Evolutionary conservation across 768 basidiomycete genomes (phyloP), one percentile per base, ranked within the genome.

Genomic region (Suillus spraguei): DNA sequence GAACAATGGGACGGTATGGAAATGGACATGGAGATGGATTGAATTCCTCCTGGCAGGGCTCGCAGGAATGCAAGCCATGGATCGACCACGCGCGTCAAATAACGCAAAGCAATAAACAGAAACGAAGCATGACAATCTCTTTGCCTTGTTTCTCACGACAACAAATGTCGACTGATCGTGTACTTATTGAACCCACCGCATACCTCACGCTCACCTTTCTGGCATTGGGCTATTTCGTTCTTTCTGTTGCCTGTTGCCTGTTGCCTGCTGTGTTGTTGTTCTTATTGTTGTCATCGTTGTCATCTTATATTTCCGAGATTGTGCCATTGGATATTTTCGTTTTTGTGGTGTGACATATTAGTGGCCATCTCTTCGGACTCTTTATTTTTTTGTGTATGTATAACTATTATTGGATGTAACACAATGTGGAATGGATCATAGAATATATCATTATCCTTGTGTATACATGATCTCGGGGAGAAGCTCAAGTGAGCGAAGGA

Each of bases 21-120:
- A 64, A 89, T 91, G 86, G 90, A 76, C 1, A 75, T 75, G 73
- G 74, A 73, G 33, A 76, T 75, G 74, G 72, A 68, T 32, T 71
- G 53, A 64, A 14, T 53, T 36, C 44, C 46, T 63, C 46, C 62
- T 22, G 20, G 53, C 14, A 28, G 20, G 14, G 24, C 22, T 16
- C 14, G 20, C 47, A 14, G 17, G 38, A 61, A 28, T 17, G 36
- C 28, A 58, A 38, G 55, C 28, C 38, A 4, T 59, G 16, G 60
- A 42, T 24, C 33, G 60, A 24, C 35, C 52, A 11, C 28, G 8
- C 22, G 52, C 39, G 22, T 32, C 38, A 32, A 22, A 28, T 38
- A 8, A 36, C 32, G 24, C 24, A 50, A 35, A 38, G 9, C 11
- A 59, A 28, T 28, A 32, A 14, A 44, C 50, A 11, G 10, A 61